A percentile compares a stretch with the other conserved stretches of the same genome.
phyloP scores from a whole-genome alignment of 1,284 basidiomycete genomes.

The Moniliophthora roreri region DNA sequence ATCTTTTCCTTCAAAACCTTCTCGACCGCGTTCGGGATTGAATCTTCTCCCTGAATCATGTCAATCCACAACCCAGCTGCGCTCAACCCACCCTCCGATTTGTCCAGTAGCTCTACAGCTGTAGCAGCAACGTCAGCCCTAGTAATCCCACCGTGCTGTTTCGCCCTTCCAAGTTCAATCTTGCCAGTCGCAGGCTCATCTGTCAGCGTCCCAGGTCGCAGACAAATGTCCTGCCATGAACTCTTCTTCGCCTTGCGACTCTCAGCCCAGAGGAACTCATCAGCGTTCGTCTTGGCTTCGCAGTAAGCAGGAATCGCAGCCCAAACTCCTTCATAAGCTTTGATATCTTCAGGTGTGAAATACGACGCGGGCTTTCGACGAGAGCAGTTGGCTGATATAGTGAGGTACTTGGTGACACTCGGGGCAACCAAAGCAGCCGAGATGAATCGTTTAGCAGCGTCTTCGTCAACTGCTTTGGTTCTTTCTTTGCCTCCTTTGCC shows the following conservation, averaged over 20 bases:
- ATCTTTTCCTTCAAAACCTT: conserved; percentile 1
- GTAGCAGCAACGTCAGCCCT: background rate
- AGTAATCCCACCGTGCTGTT: background rate
- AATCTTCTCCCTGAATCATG: conserved; percentile 1
- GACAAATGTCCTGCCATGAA: conserved; percentile 1
- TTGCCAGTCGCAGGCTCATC: background rate
- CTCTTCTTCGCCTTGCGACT: conserved; percentile 1
- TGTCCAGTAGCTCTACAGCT: background rate
- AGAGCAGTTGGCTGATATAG: background rate
- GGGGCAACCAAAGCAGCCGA: background rate
- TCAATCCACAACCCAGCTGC: conserved; percentile 6
- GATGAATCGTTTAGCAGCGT: conserved; percentile 3
- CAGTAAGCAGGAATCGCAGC: background rate
- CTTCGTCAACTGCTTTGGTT: conserved; percentile 3
- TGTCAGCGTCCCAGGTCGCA: background rate
- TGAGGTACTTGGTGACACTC: background rate
- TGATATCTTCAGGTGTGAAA: background rate
- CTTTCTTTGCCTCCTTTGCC: conserved; percentile 2
- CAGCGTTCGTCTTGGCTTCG: conserved; percentile 2
- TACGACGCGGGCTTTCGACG: background rate
- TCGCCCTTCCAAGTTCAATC: background rate
- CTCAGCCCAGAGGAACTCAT: background rate
- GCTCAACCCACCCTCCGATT: background rate
- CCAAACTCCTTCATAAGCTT: background rate
- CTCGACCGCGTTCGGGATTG: background rate